Conservation (phyloP, 2,329 filamentous ascomycete genomes). For the Aureobasidium sp. region DNA sequence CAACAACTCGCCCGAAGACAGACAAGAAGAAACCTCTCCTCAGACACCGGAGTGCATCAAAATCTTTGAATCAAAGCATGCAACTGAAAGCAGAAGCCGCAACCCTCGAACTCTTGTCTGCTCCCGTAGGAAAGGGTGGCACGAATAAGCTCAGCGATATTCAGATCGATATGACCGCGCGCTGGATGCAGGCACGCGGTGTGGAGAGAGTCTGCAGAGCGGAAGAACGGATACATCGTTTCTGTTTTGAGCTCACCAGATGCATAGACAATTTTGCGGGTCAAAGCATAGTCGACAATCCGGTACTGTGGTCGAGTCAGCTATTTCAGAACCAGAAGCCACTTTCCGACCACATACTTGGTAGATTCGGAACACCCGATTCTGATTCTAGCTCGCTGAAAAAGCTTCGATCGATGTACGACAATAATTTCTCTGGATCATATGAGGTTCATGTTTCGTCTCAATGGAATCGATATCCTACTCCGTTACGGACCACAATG, state of each 20-base stretch:
- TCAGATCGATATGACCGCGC: constrained; percentile 74
- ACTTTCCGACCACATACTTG: not conserved
- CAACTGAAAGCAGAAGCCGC: constrained; percentile 77
- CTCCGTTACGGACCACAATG: constrained; percentile 18
- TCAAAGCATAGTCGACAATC: constrained; percentile 74
- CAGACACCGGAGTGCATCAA: constrained; percentile 37
- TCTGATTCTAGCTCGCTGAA: not conserved
- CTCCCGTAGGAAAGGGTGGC: constrained; percentile 73
- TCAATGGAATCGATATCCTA: constrained; percentile 20
- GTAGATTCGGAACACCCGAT: not conserved
- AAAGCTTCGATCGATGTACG: not conserved
- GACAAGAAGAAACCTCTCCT: constrained; percentile 32
- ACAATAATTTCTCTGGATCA: not conserved
- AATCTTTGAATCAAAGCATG: constrained; percentile 47
- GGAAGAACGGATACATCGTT: constrained; percentile 89
- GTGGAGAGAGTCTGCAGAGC: constrained; percentile 93
- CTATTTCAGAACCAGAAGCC: constrained; percentile 53
- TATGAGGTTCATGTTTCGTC: not conserved
- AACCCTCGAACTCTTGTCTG: constrained; percentile 79
- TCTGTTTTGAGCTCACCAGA: constrained; percentile 81
- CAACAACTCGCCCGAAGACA: constrained; percentile 38
- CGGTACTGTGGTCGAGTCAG: constrained; percentile 87
- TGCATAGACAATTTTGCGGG: constrained; percentile 81
- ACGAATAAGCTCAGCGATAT: constrained; percentile 96
- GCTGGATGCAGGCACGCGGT: constrained; percentile 73